Evolutionary conservation across 192 early-diverging fungal species (phyloP).

Genomic region (Podochytrium sp.): DNA sequence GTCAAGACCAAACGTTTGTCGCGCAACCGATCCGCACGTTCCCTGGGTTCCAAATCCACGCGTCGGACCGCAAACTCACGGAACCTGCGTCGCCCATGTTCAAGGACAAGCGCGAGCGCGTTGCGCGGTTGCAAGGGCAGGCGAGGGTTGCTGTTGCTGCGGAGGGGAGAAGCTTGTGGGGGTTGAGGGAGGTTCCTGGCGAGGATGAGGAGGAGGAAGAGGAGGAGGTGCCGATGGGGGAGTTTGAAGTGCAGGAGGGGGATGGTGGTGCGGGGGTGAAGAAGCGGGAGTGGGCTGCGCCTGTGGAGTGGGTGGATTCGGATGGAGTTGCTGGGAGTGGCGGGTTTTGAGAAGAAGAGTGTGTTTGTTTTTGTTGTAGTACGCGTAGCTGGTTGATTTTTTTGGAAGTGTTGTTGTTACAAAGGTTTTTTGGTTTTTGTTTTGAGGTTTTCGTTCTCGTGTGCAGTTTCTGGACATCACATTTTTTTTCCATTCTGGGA

Average conservation of each 20-base stretch:
- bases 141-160: background rate
- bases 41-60: constrained; percentile 53
- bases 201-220: constrained; percentile 5
- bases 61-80: constrained; percentile 61
- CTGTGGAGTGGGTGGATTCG: constrained; percentile 10
- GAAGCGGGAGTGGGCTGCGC: constrained; percentile 1
- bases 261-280: background rate
- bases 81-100: constrained; percentile 48
- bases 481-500: too few species aligned
- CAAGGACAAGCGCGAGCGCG: constrained; percentile 37
- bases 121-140: background rate
- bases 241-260: background rate
- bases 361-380: constrained; percentile 1
- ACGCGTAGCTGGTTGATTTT: background rate
- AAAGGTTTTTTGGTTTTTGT: too few species aligned
- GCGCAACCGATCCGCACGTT: constrained; percentile 66
- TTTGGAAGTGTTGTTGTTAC: constrained; percentile 15
- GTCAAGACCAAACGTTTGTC: constrained; percentile 58
- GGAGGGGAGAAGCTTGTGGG: background rate
- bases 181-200: background rate
- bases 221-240: constrained; percentile 14
- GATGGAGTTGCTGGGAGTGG: constrained; percentile 1
- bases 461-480: too few species aligned
- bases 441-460: too few species aligned
- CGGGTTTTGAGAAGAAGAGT: background rate